These are phyloP conservation scores for Colletotrichum liriopes DNA, from an alignment of 2,329 filamentous ascomycete genomes.

Conservation along the genomic window DNA sequence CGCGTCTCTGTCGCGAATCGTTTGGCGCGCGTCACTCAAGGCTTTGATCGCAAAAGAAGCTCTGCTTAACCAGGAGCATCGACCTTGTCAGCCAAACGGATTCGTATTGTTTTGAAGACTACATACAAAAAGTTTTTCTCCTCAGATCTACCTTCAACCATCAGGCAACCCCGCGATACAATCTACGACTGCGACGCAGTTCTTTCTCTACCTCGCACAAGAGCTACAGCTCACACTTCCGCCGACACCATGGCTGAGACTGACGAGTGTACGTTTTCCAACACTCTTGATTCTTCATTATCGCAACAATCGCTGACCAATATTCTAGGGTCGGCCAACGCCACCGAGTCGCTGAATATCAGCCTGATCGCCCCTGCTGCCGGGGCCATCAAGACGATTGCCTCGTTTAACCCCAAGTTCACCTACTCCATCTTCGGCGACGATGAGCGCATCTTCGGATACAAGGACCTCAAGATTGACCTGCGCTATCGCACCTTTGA, in stretches of 20 bases:
- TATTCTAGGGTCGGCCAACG: constrained; percentile 68
- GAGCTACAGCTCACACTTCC: background rate
- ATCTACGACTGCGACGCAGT: background rate
- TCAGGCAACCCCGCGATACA: background rate
- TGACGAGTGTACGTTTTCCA: constrained; percentile 33
- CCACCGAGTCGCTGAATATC: constrained; percentile 75
- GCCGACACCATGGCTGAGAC: constrained; percentile 32
- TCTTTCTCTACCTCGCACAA: background rate
- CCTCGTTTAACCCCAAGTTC: constrained; percentile 86
- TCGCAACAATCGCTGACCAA: constrained; percentile 5
- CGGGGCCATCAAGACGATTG: constrained; percentile 69
- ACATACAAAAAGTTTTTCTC: background rate
- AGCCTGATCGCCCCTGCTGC: constrained; percentile 69
- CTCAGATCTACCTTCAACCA: background rate
- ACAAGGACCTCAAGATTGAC: constrained; percentile 84
- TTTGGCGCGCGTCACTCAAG: constrained; percentile 33
- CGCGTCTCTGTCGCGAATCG: constrained; percentile 36
- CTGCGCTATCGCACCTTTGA: constrained; percentile 79
- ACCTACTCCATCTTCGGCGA: constrained; percentile 95
- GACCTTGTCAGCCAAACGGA: background rate
- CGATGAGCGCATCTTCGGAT: constrained; percentile 93
- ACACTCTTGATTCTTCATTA: background rate
- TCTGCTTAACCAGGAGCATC: background rate
- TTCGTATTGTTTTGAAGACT: background rate
- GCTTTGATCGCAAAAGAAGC: constrained; percentile 18